Evolutionary conservation across 2,329 filamentous ascomycete species (phyloP), one percentile per base, ranked within the genome.

Genomic region (Exophiala mesophila): DNA sequence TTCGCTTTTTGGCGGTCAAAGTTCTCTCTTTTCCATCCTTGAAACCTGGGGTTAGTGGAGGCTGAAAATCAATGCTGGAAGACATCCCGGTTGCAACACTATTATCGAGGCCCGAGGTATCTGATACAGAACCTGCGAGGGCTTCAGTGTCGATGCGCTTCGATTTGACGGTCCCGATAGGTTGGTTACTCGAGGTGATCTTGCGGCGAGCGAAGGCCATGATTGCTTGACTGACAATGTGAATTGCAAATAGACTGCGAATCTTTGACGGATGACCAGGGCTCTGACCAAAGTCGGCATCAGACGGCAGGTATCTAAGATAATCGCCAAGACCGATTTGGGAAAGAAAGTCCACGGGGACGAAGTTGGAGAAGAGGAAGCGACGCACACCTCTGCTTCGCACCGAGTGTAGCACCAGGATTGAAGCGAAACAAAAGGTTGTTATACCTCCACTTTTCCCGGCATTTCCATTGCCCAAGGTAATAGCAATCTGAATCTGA

Each of bases 401-500:
- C 39, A 68, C 55, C 37, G 69, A 58, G 57, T 71, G 68, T 54
- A 70, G 58, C 51, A 69, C 54, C 36, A 71, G 58, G 44, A 71
- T 66, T 43, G 68, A 64, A 39, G 63, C 62, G 26, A 71, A 63
- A 54, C 68, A 71, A 16, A 70, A 57, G 13, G 61, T 59, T 55
- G 69, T 70, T 41, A 68, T 67, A 28, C 66, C 65, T 39, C 66
- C 64, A 39, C 66, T 70, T 54, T 70, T 70, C 7, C 67, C 68
- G 9, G 66, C 66, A 40, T 66, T 83, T 45, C 88, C 88, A 47
- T 88, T 89, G 49, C 89, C 89, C 8, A 96, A 71, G 1, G 88
- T 94, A 44, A 95, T 80, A 45, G 89, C 89, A 59, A 96, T 94
- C 60, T 95, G 88, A 45, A 90, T 86, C 65, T 96, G 90, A 47